Evolutionary conservation across 805 yeast genomes (phyloP).

Genomic region (Kuraishia capsulata): DNA sequence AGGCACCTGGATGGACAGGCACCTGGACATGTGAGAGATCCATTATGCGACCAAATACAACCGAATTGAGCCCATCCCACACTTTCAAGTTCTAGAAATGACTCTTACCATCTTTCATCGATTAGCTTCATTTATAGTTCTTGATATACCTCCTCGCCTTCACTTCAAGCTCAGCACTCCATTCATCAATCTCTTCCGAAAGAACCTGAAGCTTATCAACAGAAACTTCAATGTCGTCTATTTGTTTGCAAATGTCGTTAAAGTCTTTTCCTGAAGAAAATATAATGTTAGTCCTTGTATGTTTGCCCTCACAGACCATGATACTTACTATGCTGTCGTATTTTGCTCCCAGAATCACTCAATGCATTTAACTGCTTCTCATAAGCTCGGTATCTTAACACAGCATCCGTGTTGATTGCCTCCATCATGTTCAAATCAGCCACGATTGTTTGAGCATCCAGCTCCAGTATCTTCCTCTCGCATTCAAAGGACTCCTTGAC

Average conservation of each 20-base stretch:
- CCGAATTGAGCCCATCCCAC: too few relatives aligned
- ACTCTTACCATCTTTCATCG: too few relatives aligned
- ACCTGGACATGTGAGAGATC: too few relatives aligned
- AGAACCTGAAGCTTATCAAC: not conserved
- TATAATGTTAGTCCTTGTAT: too few relatives aligned
- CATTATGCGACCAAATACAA: too few relatives aligned
- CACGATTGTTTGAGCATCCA: constrained; percentile 2
- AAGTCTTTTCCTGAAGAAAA: not conserved
- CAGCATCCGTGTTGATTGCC: constrained; percentile 1
- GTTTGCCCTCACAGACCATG: too few relatives aligned
- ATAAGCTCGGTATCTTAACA: constrained; percentile 1
- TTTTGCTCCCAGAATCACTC: not conserved
- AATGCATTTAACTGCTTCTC: not conserved
- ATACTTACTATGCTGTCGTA: not conserved
- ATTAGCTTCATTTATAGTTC: too few relatives aligned
- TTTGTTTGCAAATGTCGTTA: not conserved
- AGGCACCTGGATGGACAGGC: too few relatives aligned
- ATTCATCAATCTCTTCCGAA: not conserved
- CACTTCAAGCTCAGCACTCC: constrained; percentile 2
- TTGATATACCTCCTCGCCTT: not conserved
- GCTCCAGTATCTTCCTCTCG: constrained; percentile 1
- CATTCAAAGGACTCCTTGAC: constrained; percentile 3
- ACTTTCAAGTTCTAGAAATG: too few relatives aligned
- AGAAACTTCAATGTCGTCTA: not conserved
- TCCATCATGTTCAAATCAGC: constrained; percentile 1